Evolutionary conservation across 768 basidiomycete species (phyloP).

Genomic region (Dioszegia hungarica): DNA sequence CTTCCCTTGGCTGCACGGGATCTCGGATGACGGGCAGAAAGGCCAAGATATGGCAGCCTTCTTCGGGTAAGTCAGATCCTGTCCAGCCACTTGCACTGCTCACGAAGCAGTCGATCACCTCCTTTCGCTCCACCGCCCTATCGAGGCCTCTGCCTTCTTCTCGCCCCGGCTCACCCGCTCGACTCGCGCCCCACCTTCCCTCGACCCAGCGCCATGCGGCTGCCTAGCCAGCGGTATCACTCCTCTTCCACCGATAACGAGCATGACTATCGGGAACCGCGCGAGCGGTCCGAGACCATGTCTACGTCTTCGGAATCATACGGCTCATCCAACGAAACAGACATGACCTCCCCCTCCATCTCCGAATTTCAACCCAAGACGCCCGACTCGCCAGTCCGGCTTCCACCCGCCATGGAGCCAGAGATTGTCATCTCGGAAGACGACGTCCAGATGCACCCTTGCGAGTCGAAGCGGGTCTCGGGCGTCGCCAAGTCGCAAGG

Average conservation of each 20-base stretch:
- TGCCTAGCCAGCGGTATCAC: neutral
- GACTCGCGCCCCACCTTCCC: conserved; percentile 10
- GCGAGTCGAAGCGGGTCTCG: conserved; percentile 33
- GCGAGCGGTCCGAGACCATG: conserved; percentile 40
- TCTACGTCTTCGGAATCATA: conserved; percentile 36
- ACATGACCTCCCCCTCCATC: conserved; percentile 31
- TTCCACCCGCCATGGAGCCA: conserved; percentile 3
- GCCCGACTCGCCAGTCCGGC: conserved; percentile 2
- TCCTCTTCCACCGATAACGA: neutral
- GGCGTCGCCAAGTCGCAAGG: conserved; percentile 16
- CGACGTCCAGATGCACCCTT: conserved; percentile 42
- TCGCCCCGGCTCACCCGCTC: conserved; percentile 37
- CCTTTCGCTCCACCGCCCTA: conserved; percentile 45
- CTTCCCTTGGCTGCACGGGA: conserved; percentile 49
- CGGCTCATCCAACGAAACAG: conserved; percentile 25
- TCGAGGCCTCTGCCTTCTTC: conserved; percentile 39
- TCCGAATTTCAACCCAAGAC: conserved; percentile 20
- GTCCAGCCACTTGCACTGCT: neutral
- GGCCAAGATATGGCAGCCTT: conserved; percentile 42
- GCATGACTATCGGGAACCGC: conserved; percentile 2
- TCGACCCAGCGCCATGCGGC: neutral
- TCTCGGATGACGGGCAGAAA: conserved; percentile 42
- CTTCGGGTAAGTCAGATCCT: conserved; percentile 35
- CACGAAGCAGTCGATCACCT: conserved; percentile 20
- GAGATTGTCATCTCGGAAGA: conserved; percentile 1